Evolutionary conservation across 805 yeast species (phyloP).

Genomic region (Grigorovia yakushimaensis): DNA sequence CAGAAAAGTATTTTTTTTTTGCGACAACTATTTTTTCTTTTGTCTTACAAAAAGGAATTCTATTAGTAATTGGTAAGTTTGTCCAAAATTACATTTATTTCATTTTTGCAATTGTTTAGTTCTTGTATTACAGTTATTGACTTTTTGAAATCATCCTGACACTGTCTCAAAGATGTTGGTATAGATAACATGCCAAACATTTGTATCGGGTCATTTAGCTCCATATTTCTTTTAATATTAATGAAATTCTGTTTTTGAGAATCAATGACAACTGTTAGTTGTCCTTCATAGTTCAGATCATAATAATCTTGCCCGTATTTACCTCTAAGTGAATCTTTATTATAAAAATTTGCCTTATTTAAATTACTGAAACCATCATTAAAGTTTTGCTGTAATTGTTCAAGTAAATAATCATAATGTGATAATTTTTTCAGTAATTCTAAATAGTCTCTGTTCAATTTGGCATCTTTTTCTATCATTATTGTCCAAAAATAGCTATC

Average conservation of each 20-base stretch:
- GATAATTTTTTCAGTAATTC: constrained; percentile 14
- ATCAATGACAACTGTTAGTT: constrained; percentile 7
- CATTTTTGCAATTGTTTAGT: constrained; percentile 15
- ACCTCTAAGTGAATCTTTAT: constrained; percentile 24
- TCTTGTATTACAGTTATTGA: constrained; percentile 14
- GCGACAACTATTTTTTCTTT: too few relatives aligned
- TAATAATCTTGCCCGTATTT: constrained; percentile 27
- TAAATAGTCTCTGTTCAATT: constrained; percentile 2
- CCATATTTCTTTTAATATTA: constrained; percentile 4
- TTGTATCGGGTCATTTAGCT: constrained; percentile 17
- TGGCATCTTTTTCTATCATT: not conserved
- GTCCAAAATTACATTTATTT: constrained; percentile 5
- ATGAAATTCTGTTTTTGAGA: not conserved
- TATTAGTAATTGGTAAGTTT: too few relatives aligned
- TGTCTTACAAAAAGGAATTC: too few relatives aligned
- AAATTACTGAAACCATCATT: constrained; percentile 20
- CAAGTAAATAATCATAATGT: constrained; percentile 19
- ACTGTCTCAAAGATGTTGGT: constrained; percentile 20
- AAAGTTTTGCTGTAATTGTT: constrained; percentile 19
- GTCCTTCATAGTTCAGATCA: constrained; percentile 24
- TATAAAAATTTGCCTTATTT: constrained; percentile 26
- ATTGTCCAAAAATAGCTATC: not conserved
- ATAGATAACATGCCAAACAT: constrained; percentile 25
- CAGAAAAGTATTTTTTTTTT: too few relatives aligned
- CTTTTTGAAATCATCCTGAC: constrained; percentile 21